Evolutionary conservation across 345 rosid species (phyloP).

Genomic region (Salix brachista): DNA sequence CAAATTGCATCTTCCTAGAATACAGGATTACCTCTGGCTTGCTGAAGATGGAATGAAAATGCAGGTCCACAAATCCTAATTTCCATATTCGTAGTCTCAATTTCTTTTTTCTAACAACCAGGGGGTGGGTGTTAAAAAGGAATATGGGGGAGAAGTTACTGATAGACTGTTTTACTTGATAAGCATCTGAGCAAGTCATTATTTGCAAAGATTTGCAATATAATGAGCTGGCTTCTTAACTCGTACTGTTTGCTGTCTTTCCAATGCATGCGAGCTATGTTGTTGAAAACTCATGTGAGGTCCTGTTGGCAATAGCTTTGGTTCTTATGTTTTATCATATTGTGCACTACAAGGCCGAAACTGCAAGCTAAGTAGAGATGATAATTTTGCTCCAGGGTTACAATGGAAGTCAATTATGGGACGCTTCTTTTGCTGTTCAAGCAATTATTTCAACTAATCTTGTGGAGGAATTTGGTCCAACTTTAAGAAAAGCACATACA

Average conservation of each 20-base stretch:
- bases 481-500: constrained; percentile 62
- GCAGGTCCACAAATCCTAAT: constrained; percentile 50
- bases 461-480: constrained; percentile 61
- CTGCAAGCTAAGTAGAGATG: constrained; percentile 10
- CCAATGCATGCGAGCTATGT: background rate
- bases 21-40: constrained; percentile 82
- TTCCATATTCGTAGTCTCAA: background rate
- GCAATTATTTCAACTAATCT: constrained; percentile 75
- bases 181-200: background rate
- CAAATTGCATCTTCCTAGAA: constrained; percentile 82
- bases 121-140: background rate
- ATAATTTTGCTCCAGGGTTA: constrained; percentile 61
- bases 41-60: constrained; percentile 99
- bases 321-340: constrained; percentile 1
- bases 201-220: background rate
- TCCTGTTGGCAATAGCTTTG: constrained; percentile 1
- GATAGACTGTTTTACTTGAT: constrained; percentile 1
- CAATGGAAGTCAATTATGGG: constrained; percentile 98
- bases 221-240: background rate
- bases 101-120: background rate
- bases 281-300: background rate
- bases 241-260: background rate
- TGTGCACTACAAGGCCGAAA: background rate
- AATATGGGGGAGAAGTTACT: background rate
- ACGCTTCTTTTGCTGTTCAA: constrained; percentile 79